Conservation (phyloP, 148 eudicot species). For the Fagopyrum esculentum region DNA sequence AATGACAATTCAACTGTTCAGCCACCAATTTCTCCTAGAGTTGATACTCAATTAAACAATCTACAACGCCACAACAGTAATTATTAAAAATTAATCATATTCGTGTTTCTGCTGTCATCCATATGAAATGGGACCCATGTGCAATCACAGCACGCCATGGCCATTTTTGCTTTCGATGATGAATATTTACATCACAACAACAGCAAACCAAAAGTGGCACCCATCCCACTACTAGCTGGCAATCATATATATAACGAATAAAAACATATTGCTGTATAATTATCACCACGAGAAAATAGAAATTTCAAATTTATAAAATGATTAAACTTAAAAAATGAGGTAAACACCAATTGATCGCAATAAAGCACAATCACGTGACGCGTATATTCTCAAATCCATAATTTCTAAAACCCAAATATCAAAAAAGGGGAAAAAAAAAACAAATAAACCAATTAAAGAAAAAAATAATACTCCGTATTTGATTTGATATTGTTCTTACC, state of each 20-base stretch:
- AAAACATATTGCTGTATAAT: neutral
- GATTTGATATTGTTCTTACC: constrained; percentile 29
- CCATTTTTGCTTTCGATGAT: neutral
- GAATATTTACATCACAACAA: neutral
- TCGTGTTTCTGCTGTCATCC: neutral
- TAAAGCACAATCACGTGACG: constrained; percentile 1
- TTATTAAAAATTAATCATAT: neutral
- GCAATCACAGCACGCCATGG: constrained; percentile 10
- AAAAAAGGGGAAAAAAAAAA: neutral
- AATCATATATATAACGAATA: neutral
- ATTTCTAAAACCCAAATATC: neutral
- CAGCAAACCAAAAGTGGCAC: constrained; percentile 3
- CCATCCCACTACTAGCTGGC: constrained; percentile 14
- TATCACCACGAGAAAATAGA: too few species aligned
- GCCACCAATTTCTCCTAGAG: neutral
- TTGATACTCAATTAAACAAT: neutral
- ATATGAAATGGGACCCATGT: constrained; percentile 3
- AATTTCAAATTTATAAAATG: too few species aligned
- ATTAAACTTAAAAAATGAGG: neutral
- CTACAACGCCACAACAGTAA: neutral
- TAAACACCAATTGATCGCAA: neutral
- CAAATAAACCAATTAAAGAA: too few species aligned
- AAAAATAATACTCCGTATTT: neutral
- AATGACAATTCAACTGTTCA: neutral
- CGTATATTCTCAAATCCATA: constrained; percentile 6